Conservation (phyloP, 2,329 filamentous ascomycete genomes). For the Lasiodiplodia hormozganensis region DNA sequence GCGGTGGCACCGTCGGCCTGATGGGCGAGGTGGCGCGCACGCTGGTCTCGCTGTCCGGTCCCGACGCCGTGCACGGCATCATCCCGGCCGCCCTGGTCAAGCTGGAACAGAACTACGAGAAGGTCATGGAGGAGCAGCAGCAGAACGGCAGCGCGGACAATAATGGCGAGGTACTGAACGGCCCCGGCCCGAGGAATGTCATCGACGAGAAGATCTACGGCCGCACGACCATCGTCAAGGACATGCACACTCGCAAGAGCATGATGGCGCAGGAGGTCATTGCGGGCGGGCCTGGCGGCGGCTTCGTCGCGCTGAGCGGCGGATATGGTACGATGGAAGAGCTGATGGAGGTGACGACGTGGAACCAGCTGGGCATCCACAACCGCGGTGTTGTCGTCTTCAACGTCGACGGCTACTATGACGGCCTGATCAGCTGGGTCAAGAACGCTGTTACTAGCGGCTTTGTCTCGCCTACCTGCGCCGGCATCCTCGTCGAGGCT, state of each 20-base stretch:
- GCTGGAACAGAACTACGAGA: slow-evolving; percentile 71
- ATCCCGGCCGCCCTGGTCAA: slow-evolving; percentile 86
- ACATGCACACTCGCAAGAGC: slow-evolving; percentile 96
- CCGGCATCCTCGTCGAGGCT: slow-evolving; percentile 79
- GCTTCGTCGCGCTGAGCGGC: slow-evolving; percentile 87
- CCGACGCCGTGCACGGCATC: slow-evolving; percentile 85
- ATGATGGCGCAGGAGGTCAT: slow-evolving; percentile 80
- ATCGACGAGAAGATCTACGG: slow-evolving; percentile 75
- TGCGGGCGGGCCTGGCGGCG: slow-evolving; percentile 78
- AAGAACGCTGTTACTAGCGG: slow-evolving; percentile 74
- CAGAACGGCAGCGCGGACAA: not conserved
- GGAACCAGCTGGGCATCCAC: slow-evolving; percentile 98
- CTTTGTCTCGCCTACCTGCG: slow-evolving; percentile 76
- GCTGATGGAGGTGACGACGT: slow-evolving; percentile 87
- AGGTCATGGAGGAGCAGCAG: slow-evolving; percentile 48
- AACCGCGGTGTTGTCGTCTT: slow-evolving; percentile 77
- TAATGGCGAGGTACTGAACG: slow-evolving; percentile 33
- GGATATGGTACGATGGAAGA: slow-evolving; percentile 97
- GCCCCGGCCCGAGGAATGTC: slow-evolving; percentile 46
- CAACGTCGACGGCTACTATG: slow-evolving; percentile 92
- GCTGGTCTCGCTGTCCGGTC: slow-evolving; percentile 82
- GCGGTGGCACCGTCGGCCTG: slow-evolving; percentile 89
- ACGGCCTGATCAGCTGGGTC: slow-evolving; percentile 85
- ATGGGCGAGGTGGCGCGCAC: slow-evolving; percentile 95
- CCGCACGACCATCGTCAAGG: slow-evolving; percentile 82